Conservation (phyloP, 345 rosid genomes). For the Clausena lansium region DNA sequence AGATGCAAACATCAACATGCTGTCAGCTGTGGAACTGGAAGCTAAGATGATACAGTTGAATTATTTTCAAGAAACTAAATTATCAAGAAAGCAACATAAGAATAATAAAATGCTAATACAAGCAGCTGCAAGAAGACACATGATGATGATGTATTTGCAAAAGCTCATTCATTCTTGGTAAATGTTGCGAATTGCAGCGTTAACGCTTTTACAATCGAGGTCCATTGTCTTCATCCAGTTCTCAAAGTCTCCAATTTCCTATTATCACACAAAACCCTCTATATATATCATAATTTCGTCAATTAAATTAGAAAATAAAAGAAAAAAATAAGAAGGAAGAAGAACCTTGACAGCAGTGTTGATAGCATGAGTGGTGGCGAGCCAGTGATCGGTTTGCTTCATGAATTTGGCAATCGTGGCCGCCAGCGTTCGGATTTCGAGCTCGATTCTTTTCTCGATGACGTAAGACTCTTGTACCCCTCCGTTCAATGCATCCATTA, state of each 20-base stretch:
- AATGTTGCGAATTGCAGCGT: conserved; percentile 67
- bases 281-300: no score
- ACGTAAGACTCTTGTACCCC: conserved; percentile 75
- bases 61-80: not conserved
- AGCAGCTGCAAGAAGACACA: no score
- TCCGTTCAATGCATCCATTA: conserved; percentile 78
- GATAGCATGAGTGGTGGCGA: conserved; percentile 61
- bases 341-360: conserved; percentile 78
- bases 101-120: no score
- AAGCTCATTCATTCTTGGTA: conserved; percentile 45
- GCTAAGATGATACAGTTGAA: no score
- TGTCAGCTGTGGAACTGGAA: no score
- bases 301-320: not conserved
- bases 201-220: conserved; percentile 76
- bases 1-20: not conserved
- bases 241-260: conserved; percentile 97
- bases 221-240: conserved; percentile 98
- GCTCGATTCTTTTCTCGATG: conserved; percentile 79
- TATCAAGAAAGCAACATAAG: not conserved
- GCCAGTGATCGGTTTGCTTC: conserved; percentile 88
- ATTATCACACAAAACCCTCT: conserved; percentile 21
- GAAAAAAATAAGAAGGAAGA: not conserved
- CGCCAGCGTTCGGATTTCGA: conserved; percentile 66
- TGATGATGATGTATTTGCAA: no score
- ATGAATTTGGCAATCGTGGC: conserved; percentile 57